phyloP scores from a whole-genome alignment of 2,329 filamentous ascomycete species.

The Fusarium albosuccineum region DNA sequence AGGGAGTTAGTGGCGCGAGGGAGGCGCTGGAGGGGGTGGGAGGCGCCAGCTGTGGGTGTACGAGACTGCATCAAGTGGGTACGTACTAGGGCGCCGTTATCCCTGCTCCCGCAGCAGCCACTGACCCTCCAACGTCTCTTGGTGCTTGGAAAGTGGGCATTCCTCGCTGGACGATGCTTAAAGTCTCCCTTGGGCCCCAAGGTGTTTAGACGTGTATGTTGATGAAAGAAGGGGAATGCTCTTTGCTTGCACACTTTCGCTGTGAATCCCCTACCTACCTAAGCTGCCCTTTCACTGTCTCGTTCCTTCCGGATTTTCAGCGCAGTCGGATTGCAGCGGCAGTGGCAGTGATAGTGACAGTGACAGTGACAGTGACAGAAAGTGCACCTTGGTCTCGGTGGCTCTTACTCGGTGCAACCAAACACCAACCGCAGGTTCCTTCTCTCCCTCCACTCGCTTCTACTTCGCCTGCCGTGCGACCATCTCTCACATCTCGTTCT shows the following conservation, averaged over 20 bases:
- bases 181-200: constrained; percentile 44
- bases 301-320: constrained; percentile 15
- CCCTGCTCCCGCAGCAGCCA: constrained; percentile 46
- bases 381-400: constrained; percentile 24
- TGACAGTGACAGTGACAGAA: constrained; percentile 22
- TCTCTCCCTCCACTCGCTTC: constrained; percentile 29
- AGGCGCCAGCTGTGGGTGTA: constrained; percentile 29
- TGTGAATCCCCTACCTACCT: constrained; percentile 1
- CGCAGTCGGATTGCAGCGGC: constrained; percentile 3
- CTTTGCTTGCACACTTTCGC: constrained; percentile 10
- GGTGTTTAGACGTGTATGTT: constrained; percentile 18
- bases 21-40: constrained; percentile 20
- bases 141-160: constrained; percentile 37
- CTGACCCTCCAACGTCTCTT: constrained; percentile 40
- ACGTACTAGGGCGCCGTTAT: constrained; percentile 34
- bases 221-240: constrained; percentile 17
- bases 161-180: constrained; percentile 40
- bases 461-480: constrained; percentile 40
- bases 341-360: constrained; percentile 10
- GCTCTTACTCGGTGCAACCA: constrained; percentile 39
- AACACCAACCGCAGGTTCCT: constrained; percentile 25
- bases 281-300: constrained; percentile 3
- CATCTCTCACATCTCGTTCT: constrained; percentile 10
- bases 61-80: constrained; percentile 25
- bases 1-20: constrained; percentile 31